Base-by-base conservation (phyloP, 257 asterid genomes). In the Nicotiana obtusifolia region DNA sequence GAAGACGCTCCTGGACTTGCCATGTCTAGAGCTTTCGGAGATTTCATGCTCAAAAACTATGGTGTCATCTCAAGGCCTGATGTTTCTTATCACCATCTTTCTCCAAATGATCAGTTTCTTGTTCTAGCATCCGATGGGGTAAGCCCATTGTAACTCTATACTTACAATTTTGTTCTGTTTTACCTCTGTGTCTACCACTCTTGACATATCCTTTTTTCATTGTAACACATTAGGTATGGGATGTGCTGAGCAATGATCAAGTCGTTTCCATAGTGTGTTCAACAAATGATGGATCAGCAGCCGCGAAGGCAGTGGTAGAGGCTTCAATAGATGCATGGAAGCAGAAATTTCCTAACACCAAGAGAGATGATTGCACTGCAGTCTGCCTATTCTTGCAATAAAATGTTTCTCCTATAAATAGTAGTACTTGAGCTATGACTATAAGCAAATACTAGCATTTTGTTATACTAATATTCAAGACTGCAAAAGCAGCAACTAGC, bases 71-170 rank as follows among this genome's bases (percentile, higher is more conserved):
- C 97, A 83, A 64, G 75, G 35, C 99, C 99, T 5, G 94, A 92
- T 9, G 88, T 93, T 47, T 83, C 91, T 37, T 83, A 86, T 85
- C 94, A 86, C 75, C 91, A 78, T 17, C 24, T 95, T 26, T 85
- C 93, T 53, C 86, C 85, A n/a, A 85, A 90, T 1, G 97, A 95
- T 16, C 86, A 78, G 77, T 95, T 93, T 79, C 90, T 95, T 28
- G 94, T 95, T 26, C 84, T 93, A 19, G 99, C 97, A n/a, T 88
- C 89, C 2, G 99, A 95, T 35, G 99, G 99, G 94, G 98, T 91
- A 84, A 5, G 83, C 5, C 26, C 22, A 13, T 31, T 19, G 0
- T 30, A 33, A 65, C 5, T 19, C 8, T 11, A 24, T 54, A 35
- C 8, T 41, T 41, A 9, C 0, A 41, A 41, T 41, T 41, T 8